phyloP scores from a whole-genome alignment of 176 grass and related monocot species.

The Rhipidocladum racemiflorum region DNA sequence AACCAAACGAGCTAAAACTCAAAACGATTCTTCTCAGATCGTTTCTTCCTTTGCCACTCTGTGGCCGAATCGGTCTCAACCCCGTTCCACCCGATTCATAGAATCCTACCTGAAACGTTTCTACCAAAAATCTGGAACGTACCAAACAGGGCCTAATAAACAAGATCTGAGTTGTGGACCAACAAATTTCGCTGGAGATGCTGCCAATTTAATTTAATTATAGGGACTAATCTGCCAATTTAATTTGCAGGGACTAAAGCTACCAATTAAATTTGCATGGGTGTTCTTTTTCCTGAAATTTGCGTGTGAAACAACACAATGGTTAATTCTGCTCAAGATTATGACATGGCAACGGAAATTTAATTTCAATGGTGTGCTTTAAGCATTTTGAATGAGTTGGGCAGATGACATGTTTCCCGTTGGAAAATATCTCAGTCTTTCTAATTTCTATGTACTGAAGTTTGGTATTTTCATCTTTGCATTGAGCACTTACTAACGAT shows the following conservation, averaged over 20 bases:
- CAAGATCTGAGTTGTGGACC: background rate
- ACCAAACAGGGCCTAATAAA: too few relatives aligned
- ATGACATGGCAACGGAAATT: background rate
- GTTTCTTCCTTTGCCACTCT: too few relatives aligned
- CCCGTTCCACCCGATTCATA: too few relatives aligned
- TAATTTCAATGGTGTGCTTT: background rate
- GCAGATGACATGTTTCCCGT: background rate
- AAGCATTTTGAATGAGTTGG: background rate
- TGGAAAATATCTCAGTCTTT: background rate
- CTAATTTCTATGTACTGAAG: background rate
- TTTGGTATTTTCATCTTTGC: background rate
- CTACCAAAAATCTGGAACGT: too few relatives aligned
- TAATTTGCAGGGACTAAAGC: background rate
- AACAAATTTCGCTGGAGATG: background rate
- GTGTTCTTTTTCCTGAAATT: background rate
- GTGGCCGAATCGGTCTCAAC: too few relatives aligned
- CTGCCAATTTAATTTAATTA: background rate
- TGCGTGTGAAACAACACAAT: background rate
- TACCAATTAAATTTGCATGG: background rate
- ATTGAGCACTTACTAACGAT: background rate
- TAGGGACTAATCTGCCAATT: background rate
- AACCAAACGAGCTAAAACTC: too few relatives aligned
- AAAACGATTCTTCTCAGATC: too few relatives aligned
- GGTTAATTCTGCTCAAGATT: background rate
- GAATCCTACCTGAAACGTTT: too few relatives aligned